Percentiles rank a stretch among this genome's conserved stretches.
These are phyloP conservation scores for Lentinula aciculospora DNA, from an alignment of 768 basidiomycete species.

Conservation along the genomic window DNA sequence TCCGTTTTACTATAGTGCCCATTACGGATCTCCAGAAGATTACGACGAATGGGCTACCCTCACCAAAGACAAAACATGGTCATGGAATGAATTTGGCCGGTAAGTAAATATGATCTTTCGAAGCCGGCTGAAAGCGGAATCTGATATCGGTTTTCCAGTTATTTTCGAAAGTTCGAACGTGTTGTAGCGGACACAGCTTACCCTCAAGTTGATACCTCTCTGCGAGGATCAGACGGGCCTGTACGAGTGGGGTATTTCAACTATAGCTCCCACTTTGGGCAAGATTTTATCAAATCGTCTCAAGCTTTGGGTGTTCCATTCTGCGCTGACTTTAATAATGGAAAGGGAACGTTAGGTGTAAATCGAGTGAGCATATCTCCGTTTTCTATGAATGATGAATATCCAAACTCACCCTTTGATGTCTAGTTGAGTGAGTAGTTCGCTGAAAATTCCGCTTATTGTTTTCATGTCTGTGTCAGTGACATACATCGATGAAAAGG, in stretches of 20 bases:
- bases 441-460: neutral
- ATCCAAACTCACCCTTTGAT: neutral
- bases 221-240: constrained; percentile 48
- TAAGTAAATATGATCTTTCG: constrained; percentile 19
- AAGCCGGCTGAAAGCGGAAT: neutral
- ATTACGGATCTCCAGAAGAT: constrained; percentile 65
- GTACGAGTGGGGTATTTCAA: constrained; percentile 56
- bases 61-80: constrained; percentile 54
- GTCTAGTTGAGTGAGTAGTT: neutral
- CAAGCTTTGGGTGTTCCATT: neutral
- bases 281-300: constrained; percentile 10
- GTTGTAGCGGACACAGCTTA: constrained; percentile 45
- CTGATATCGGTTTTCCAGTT: constrained; percentile 31
- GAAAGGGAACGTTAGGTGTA: constrained; percentile 53
- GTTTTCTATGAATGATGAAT: neutral
- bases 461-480: constrained; percentile 29
- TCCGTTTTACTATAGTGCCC: constrained; percentile 33
- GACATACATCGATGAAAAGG: constrained; percentile 53
- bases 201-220: constrained; percentile 43
- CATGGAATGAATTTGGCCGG: constrained; percentile 50
- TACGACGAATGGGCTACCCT: constrained; percentile 63
- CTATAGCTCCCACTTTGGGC: constrained; percentile 35
- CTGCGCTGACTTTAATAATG: constrained; percentile 51
- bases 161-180: constrained; percentile 64
- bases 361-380: constrained; percentile 43